Evolutionary conservation across 139 green algal species (phyloP), one percentile per base, ranked within the genome.

Genomic region (Auxenochlorella pyrenoidosa): DNA sequence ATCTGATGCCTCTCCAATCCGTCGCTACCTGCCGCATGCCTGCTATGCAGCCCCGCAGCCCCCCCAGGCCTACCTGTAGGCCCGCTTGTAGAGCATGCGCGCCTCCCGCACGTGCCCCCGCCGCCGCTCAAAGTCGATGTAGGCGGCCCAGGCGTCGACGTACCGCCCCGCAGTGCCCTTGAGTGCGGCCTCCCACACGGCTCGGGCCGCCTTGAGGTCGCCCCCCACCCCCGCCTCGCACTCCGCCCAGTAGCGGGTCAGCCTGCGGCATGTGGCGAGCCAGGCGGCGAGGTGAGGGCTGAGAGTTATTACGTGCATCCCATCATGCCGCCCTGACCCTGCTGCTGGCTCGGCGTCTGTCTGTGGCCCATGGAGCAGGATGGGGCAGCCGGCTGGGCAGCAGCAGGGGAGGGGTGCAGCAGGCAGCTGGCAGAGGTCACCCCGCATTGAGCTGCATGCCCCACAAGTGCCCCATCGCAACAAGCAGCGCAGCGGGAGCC

Each of bases 171-270:
- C 54, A 0, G 40, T 41, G 6, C 59, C 72, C 86, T 95, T 95
- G 16, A 97, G 58, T 0, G 87, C 79, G 0, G 88, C 86, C 89
- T 98, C 94, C 95, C 95, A 98, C 68, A 97, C 92, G 6, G 86
- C 88, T 1, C 93, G 68, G 10, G 94, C 94, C 21, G 90, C 93
- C 24, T 77, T 72, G 32, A 91, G 4, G 72, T 96, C 93, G 0
- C 89, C 60, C 19, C 85, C 76, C 47, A 96, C 32, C 41, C 85
- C 54, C 41, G 88, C 75, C 88, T 96, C 95, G 58, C 91, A 96
- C 72, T 96, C 91, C 6, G 94, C 92, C 92, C 92, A 95, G 88
- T 97, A 98, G 34, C 77, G 83, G 5, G 90, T 83, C 83, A 98
- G 79, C 40, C 89, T 89, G 82, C 93, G 83, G 22, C 26, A 12